Conservation (phyloP, 371 early-diverging fungal genomes). For the Zancudomyces culisetae region DNA sequence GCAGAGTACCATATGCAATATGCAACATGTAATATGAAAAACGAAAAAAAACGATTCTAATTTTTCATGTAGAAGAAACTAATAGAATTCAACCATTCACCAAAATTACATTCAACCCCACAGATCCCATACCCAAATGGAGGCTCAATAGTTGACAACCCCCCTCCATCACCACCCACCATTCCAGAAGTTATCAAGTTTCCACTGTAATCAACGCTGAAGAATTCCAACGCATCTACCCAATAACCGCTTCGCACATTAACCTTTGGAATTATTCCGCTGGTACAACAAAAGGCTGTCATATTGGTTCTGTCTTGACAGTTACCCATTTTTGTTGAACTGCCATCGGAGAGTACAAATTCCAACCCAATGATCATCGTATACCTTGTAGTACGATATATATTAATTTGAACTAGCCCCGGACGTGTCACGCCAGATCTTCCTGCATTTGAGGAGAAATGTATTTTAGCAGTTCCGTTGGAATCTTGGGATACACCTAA, state of each 20-base stretch:
- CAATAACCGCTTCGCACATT: slow-evolving; percentile 25
- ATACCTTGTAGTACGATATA: slow-evolving; percentile 6
- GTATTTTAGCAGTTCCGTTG: not conserved
- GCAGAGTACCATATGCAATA: too few relatives aligned
- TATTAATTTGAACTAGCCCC: not conserved
- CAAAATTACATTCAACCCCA: slow-evolving; percentile 11
- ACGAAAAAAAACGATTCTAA: not conserved
- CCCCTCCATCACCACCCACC: slow-evolving; percentile 31
- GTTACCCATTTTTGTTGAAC: not conserved
- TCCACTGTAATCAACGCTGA: slow-evolving; percentile 20
- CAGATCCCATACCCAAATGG: slow-evolving; percentile 20
- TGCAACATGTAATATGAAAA: too few relatives aligned
- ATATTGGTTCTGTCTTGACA: not conserved
- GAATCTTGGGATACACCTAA: not conserved
- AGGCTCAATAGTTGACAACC: slow-evolving; percentile 11
- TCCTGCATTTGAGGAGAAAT: not conserved
- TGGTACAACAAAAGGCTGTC: not conserved
- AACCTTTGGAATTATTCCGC: slow-evolving; percentile 12
- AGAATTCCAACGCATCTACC: slow-evolving; percentile 32
- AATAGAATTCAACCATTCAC: not conserved
- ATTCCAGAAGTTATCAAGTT: slow-evolving; percentile 20
- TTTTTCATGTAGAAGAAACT: not conserved
- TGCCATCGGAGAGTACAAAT: not conserved
- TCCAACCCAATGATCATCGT: slow-evolving; percentile 2
- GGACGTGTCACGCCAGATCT: not conserved